A percentile compares a stretch with the other conserved stretches of the same genome.
phyloP scores from a whole-genome alignment of 2,329 filamentous ascomycete genomes.

The Fusarium algeriense region DNA sequence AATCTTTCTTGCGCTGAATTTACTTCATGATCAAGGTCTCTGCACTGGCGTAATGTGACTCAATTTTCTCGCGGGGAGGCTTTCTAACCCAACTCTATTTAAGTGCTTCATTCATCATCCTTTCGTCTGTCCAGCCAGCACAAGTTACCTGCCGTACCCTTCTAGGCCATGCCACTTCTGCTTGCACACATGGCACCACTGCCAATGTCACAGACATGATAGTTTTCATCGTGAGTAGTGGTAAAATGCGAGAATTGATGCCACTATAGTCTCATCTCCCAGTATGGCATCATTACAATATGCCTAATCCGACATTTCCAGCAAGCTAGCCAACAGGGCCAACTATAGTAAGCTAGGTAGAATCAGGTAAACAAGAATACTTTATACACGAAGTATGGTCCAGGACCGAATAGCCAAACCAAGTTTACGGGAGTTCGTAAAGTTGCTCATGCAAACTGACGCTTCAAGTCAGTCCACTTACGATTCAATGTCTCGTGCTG shows the following conservation, averaged over 20 bases:
- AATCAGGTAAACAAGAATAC: slow-evolving; percentile 33
- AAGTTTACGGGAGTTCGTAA: slow-evolving; percentile 3
- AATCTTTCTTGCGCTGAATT: slow-evolving; percentile 52
- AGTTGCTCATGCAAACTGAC: slow-evolving; percentile 62
- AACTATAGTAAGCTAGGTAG: slow-evolving; percentile 12
- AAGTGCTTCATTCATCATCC: slow-evolving; percentile 17
- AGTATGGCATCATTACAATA: slow-evolving; percentile 39
- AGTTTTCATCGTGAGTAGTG: slow-evolving; percentile 27
- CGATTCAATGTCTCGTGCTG: slow-evolving; percentile 78
- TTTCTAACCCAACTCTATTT: background rate
- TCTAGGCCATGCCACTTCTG: slow-evolving; percentile 11
- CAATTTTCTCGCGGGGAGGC: background rate
- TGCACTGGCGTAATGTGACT: slow-evolving; percentile 36
- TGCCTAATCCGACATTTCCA: slow-evolving; percentile 32
- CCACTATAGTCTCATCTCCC: slow-evolving; percentile 25
- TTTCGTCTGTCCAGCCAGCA: background rate
- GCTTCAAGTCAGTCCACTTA: slow-evolving; percentile 81
- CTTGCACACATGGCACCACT: slow-evolving; percentile 21
- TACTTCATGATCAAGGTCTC: slow-evolving; percentile 48
- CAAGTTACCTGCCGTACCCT: slow-evolving; percentile 10
- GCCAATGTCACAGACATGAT: slow-evolving; percentile 10
- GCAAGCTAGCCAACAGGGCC: slow-evolving; percentile 17
- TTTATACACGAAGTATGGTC: slow-evolving; percentile 46
- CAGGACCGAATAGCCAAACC: slow-evolving; percentile 24
- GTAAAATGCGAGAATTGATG: slow-evolving; percentile 36